These are phyloP conservation scores for Bipolaris bicolor DNA, from an alignment of 2,329 filamentous ascomycete species.

Conservation along the genomic window DNA sequence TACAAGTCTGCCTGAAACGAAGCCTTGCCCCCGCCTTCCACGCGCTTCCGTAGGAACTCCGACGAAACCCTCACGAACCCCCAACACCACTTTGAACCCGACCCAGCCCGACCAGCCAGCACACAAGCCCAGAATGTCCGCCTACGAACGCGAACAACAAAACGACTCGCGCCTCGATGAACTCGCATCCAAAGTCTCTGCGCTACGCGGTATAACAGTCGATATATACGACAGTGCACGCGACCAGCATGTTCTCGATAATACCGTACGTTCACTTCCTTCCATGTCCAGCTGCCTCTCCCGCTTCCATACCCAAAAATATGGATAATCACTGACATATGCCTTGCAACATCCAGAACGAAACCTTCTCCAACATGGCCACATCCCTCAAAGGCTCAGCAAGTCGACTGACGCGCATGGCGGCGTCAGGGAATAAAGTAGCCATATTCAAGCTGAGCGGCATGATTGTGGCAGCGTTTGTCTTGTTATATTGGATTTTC, in stretches of 20 bases:
- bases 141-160: slow-evolving; percentile 71
- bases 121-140: slow-evolving; percentile 56
- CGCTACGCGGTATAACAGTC: slow-evolving; percentile 89
- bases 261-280: slow-evolving; percentile 66
- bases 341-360: slow-evolving; percentile 60
- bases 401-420: slow-evolving; percentile 84
- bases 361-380: slow-evolving; percentile 89
- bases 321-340: too few species aligned
- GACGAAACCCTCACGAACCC: too few species aligned
- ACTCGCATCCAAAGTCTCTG: slow-evolving; percentile 87
- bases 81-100: too few species aligned
- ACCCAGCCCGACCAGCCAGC: neutral
- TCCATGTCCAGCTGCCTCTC: too few species aligned
- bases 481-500: slow-evolving; percentile 77
- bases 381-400: slow-evolving; percentile 85
- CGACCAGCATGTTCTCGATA: slow-evolving; percentile 87
- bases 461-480: slow-evolving; percentile 74
- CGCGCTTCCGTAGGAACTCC: too few species aligned
- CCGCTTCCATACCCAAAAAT: too few species aligned
- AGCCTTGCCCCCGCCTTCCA: too few species aligned
- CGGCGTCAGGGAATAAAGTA: slow-evolving; percentile 85
- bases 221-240: slow-evolving; percentile 98
- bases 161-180: slow-evolving; percentile 95
- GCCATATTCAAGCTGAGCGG: slow-evolving; percentile 88
- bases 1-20: neutral